Conservation (phyloP, 305 asterid species). For the Ilex paraguariensis region DNA sequence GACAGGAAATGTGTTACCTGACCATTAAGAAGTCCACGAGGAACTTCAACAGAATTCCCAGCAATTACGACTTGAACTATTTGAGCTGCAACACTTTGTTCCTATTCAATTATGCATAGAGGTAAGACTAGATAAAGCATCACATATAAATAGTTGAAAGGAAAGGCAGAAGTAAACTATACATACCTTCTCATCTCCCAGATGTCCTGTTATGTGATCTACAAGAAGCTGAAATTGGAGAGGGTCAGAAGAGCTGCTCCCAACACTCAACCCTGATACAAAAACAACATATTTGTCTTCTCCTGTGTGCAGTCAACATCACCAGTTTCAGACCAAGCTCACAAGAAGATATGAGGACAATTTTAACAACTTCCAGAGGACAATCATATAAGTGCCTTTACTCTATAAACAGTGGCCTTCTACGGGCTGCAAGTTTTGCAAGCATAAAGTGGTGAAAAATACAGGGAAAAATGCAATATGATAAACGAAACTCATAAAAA, state of each 20-base stretch:
- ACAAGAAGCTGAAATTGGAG: constrained; percentile 86
- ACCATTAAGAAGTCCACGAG: constrained; percentile 74
- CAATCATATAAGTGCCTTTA: no score
- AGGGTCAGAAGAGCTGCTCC: constrained; percentile 77
- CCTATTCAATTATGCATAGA: constrained; percentile 44
- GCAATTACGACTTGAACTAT: constrained; percentile 88
- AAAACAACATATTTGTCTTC: constrained; percentile 87
- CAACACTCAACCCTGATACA: constrained; percentile 82
- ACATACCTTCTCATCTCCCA: constrained; percentile 86
- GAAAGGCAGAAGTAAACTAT: constrained; percentile 14
- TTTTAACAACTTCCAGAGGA: neutral
- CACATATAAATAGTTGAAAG: constrained; percentile 11
- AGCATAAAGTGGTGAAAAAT: no score
- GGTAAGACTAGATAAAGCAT: constrained; percentile 16
- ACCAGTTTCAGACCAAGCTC: neutral
- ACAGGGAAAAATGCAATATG: no score
- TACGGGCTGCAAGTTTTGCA: no score
- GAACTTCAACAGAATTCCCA: constrained; percentile 80
- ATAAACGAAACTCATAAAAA: no score
- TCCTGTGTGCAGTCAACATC: constrained; percentile 41
- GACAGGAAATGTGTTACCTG: constrained; percentile 47
- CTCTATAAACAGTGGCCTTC: no score
- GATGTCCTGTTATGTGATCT: constrained; percentile 97
- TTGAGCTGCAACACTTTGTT: constrained; percentile 80
- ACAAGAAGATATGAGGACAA: neutral